Percentiles rank a stretch among this genome's conserved stretches.
Evolutionary conservation across 192 early-diverging fungal species (phyloP).

Genomic region (Entomortierella beljakovae): DNA sequence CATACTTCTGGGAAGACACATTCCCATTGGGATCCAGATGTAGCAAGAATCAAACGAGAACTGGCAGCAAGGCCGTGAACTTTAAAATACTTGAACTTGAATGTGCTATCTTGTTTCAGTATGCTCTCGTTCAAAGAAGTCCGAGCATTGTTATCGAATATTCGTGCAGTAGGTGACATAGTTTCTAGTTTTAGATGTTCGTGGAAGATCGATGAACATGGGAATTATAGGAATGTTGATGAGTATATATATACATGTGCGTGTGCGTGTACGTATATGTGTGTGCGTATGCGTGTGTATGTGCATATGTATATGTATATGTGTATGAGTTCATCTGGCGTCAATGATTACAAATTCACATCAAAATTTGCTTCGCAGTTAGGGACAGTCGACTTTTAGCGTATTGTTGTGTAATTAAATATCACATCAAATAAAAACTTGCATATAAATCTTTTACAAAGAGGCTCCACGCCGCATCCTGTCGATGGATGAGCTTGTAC

Average conservation of each 20-base stretch:
- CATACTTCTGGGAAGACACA: conserved; percentile 27
- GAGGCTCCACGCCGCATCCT: too few species aligned
- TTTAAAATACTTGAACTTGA: conserved; percentile 34
- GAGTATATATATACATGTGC: neutral
- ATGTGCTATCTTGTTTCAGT: conserved; percentile 43
- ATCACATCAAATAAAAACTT: too few species aligned
- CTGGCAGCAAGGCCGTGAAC: conserved; percentile 11
- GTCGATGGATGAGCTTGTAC: neutral
- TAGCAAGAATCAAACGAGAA: conserved; percentile 26
- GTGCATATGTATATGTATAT: too few species aligned
- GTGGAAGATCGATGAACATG: neutral
- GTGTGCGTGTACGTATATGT: neutral
- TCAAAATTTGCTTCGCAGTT: too few species aligned
- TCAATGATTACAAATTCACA: too few species aligned
- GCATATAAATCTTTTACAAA: too few species aligned
- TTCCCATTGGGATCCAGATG: conserved; percentile 31
- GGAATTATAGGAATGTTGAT: neutral
- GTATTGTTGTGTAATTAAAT: too few species aligned
- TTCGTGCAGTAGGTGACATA: conserved; percentile 29
- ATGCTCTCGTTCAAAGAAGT: conserved; percentile 39
- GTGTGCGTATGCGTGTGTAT: neutral
- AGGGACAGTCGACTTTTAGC: too few species aligned
- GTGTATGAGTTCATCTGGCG: conserved; percentile 1
- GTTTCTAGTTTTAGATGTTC: neutral
- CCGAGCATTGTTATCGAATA: conserved; percentile 17